Base-by-base conservation (phyloP, 352 stramenopile genomes). In the Elongisporangium senticosum region DNA sequence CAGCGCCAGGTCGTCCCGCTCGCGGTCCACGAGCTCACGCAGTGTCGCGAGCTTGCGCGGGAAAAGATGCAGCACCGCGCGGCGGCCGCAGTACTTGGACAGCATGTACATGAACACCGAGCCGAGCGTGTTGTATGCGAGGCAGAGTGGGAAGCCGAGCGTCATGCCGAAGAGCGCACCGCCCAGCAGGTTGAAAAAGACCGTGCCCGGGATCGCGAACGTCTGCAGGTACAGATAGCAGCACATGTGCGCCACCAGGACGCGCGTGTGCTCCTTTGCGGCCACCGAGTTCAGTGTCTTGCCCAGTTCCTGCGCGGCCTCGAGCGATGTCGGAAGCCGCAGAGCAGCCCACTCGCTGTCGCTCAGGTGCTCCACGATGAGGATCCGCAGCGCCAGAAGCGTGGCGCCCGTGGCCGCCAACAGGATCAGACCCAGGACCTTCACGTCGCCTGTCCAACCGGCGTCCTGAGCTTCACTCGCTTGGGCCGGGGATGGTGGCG, bases 181-280 rank as follows among this genome's bases (percentile, higher is more conserved):
- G 23, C 78, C 79, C 22, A 93, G 65, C 17, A 93, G 59, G 50
- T 93, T 93, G 62, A 93, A 86, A 56, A 93, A 93, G 24, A 93
- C 70, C 0, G 80, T 93, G 48, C 83, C 83, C 0, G 83, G 83
- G 53, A 93, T 93, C 51, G 80, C 80, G 56, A 89, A 93, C 23
- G 75, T 90, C 66, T 93, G 83, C 53, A 90, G 55, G 59, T 87
- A 93, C 55, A 93, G 47, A 63, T 93, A 90, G 61, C 74, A 87
- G 49, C 69, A 71, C 67, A 77, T 84, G 68, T 93, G 83, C 19
- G 79, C 81, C 14, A 90, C 55, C 49, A 90, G 67, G 21, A 92
- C 59, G 8, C 77, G 63, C 4, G 53, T 57, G 3, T 58, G 64
- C 53, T 71, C 71, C 11, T 69, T 70, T 17, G 71, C 64, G 19